These are phyloP conservation scores for Wallacemonas collosoma DNA, from an alignment of 208 protist genomes.

Conservation along the genomic window DNA sequence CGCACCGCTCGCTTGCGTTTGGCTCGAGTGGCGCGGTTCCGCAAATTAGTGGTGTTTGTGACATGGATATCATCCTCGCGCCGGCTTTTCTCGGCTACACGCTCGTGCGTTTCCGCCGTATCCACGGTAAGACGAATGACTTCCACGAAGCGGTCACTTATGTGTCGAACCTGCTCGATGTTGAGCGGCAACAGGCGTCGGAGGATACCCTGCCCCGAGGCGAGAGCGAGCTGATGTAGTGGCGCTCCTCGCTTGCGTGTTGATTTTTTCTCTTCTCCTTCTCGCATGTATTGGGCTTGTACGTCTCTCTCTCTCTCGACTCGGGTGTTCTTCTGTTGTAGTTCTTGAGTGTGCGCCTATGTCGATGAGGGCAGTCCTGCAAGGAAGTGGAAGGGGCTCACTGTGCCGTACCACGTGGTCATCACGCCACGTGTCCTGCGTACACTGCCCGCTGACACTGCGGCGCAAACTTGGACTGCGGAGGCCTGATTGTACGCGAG, in stretches of 20 bases:
- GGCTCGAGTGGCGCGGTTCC: slow-evolving; percentile 42
- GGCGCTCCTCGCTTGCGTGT: background rate
- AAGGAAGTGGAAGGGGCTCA: too few relatives aligned
- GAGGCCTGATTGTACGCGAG: too few relatives aligned
- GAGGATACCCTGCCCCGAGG: slow-evolving; percentile 81
- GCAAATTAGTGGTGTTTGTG: slow-evolving; percentile 65
- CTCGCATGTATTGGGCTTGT: too few relatives aligned
- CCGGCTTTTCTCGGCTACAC: slow-evolving; percentile 79
- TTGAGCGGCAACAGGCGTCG: slow-evolving; percentile 81
- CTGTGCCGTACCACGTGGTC: too few relatives aligned
- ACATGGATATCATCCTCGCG: slow-evolving; percentile 79
- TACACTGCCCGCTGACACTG: too few relatives aligned
- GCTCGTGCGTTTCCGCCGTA: slow-evolving; percentile 74
- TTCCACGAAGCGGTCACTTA: slow-evolving; percentile 87
- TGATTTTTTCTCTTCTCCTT: slow-evolving; percentile 2
- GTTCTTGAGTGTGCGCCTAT: too few relatives aligned
- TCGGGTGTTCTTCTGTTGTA: too few relatives aligned
- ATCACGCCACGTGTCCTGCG: too few relatives aligned
- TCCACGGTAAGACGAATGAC: slow-evolving; percentile 81
- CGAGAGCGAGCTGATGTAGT: slow-evolving; percentile 85
- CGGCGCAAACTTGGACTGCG: too few relatives aligned
- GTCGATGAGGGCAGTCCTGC: too few relatives aligned
- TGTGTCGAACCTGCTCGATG: slow-evolving; percentile 72
- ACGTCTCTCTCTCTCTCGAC: background rate
- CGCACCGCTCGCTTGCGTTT: slow-evolving; percentile 57